Conservation (phyloP, 2,329 filamentous ascomycete genomes). For the Thelonectria rubi region DNA sequence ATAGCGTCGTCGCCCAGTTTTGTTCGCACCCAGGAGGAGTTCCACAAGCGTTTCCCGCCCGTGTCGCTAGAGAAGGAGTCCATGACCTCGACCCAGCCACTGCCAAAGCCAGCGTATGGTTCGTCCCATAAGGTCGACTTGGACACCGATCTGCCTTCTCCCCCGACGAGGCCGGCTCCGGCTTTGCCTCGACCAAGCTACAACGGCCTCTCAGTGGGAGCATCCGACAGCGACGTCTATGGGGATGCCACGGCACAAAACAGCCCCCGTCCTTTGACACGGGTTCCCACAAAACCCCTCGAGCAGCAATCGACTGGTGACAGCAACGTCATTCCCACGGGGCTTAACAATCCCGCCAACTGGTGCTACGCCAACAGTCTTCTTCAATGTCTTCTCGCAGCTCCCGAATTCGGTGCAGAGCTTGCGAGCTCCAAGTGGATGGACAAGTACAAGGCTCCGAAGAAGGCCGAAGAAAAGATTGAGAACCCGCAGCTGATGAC, state of each 20-base stretch:
- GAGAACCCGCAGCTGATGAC: conserved; percentile 67
- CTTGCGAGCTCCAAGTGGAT: conserved; percentile 67
- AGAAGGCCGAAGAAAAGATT: conserved; percentile 66
- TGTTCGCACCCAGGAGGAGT: conserved; percentile 81
- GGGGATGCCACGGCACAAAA: conserved; percentile 52
- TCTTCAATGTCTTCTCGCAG: conserved; percentile 83
- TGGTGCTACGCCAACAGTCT: conserved; percentile 95
- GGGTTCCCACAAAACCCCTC: conserved; percentile 49
- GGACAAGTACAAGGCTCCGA: conserved; percentile 71
- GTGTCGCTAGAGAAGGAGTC: conserved; percentile 69
- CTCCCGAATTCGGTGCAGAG: conserved; percentile 72
- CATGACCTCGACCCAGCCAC: conserved; percentile 56
- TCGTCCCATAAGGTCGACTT: conserved; percentile 50
- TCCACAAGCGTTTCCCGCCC: conserved; percentile 82
- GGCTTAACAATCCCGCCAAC: conserved; percentile 80
- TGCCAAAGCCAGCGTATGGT: conserved; percentile 41
- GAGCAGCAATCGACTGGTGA: conserved; percentile 58
- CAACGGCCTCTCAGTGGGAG: conserved; percentile 70
- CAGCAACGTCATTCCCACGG: conserved; percentile 55
- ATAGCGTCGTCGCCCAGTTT: conserved; percentile 61
- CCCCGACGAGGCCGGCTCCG: conserved; percentile 74
- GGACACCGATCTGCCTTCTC: conserved; percentile 59
- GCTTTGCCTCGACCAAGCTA: conserved; percentile 78
- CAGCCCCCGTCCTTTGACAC: conserved; percentile 49
- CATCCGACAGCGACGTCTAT: conserved; percentile 48